Conservation (phyloP, 371 early-diverging fungal species). For the Fennellomyces sp. region DNA sequence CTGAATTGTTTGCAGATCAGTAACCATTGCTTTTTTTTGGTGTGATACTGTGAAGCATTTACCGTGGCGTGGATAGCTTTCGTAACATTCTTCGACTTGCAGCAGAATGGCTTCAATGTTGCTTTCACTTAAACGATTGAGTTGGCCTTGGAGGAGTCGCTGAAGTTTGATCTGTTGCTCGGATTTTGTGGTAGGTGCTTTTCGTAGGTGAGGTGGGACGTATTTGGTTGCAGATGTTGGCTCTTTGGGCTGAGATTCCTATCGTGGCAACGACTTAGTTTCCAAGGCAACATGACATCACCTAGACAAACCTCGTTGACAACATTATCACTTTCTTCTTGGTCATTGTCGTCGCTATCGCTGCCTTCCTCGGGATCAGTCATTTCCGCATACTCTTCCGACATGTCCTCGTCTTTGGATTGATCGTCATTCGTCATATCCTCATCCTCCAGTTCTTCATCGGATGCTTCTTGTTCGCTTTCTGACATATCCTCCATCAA, state of each 20-base stretch:
- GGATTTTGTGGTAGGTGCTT: slow-evolving; percentile 49
- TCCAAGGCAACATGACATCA: slow-evolving; percentile 13
- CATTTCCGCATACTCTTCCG: slow-evolving; percentile 9
- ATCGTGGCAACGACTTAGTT: background rate
- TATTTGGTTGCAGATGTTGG: slow-evolving; percentile 59
- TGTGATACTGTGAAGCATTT: slow-evolving; percentile 7
- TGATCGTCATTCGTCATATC: slow-evolving; percentile 22
- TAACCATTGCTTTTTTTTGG: background rate
- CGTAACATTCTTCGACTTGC: slow-evolving; percentile 81
- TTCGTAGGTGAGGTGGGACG: slow-evolving; percentile 90
- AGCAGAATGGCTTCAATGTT: slow-evolving; percentile 86
- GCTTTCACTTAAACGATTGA: slow-evolving; percentile 89
- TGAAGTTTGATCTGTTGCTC: slow-evolving; percentile 73
- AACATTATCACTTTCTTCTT: slow-evolving; percentile 33
- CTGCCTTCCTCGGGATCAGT: slow-evolving; percentile 6
- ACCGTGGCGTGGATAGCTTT: slow-evolving; percentile 83
- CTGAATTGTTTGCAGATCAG: slow-evolving; percentile 30
- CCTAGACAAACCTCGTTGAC: slow-evolving; percentile 20
- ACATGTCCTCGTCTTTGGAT: slow-evolving; percentile 11
- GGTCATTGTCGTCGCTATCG: slow-evolving; percentile 26
- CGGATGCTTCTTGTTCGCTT: slow-evolving; percentile 6
- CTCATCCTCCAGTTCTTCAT: slow-evolving; percentile 21
- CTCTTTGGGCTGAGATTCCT: background rate
- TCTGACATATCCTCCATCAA: background rate
- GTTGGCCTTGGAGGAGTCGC: slow-evolving; percentile 81